phyloP scores from a whole-genome alignment of 2,329 filamentous ascomycete species.

The Colletotrichum zoysiae region DNA sequence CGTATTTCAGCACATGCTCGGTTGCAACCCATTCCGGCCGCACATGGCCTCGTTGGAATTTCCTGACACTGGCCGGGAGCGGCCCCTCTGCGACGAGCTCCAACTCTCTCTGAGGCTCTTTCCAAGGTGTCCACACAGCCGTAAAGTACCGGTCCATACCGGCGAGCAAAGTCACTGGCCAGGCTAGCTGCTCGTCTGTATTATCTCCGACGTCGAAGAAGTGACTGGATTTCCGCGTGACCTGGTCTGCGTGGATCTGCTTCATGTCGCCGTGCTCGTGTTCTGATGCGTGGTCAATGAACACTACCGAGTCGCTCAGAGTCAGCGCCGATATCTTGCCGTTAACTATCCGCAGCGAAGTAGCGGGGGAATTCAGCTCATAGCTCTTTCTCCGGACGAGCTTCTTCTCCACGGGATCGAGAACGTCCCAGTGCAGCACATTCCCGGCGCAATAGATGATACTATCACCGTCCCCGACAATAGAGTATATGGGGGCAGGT shows the following conservation, averaged over 20 bases:
- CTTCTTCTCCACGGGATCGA: slow-evolving; percentile 65
- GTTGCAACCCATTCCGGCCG: slow-evolving; percentile 64
- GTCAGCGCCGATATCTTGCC: slow-evolving; percentile 66
- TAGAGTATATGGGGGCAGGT: slow-evolving; percentile 65
- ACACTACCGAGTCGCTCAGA: slow-evolving; percentile 65
- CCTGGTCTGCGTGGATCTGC: slow-evolving; percentile 60
- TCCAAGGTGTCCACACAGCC: slow-evolving; percentile 65
- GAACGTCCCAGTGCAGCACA: slow-evolving; percentile 67
- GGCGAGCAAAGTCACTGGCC: slow-evolving; percentile 61
- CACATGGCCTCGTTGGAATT: slow-evolving; percentile 65
- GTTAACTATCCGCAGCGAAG: slow-evolving; percentile 60
- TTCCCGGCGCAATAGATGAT: slow-evolving; percentile 68
- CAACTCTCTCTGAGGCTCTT: slow-evolving; percentile 56
- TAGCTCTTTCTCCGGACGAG: slow-evolving; percentile 62
- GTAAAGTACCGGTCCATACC: slow-evolving; percentile 61
- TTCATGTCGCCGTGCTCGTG: slow-evolving; percentile 52
- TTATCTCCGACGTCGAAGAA: slow-evolving; percentile 59
- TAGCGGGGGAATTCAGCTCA: slow-evolving; percentile 66
- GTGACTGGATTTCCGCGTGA: slow-evolving; percentile 59
- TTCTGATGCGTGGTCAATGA: slow-evolving; percentile 62
- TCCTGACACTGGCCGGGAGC: slow-evolving; percentile 68
- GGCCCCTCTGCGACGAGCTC: slow-evolving; percentile 67
- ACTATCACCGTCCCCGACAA: slow-evolving; percentile 66
- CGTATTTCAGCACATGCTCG: slow-evolving; percentile 54
- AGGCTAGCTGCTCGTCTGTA: slow-evolving; percentile 45